Conservation (phyloP, 306 rosid species). For the Rubus parviflorus region DNA sequence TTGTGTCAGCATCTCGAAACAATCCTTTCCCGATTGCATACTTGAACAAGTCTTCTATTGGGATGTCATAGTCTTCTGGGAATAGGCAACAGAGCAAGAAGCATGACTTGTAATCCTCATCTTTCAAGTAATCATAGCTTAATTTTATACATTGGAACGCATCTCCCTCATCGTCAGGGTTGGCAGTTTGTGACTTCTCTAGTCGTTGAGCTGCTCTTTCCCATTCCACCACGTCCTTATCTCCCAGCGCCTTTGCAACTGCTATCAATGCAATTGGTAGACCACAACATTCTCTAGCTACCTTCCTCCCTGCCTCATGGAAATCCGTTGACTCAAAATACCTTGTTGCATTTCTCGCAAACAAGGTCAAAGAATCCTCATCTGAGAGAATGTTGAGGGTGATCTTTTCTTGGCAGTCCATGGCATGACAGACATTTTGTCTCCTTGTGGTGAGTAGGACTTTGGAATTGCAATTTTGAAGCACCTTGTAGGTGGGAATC, state of each 20-base stretch:
- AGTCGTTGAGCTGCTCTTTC: not conserved
- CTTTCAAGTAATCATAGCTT: slow-evolving; percentile 23
- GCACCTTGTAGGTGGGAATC: not conserved
- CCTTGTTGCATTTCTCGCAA: not conserved
- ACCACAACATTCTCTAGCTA: slow-evolving; percentile 27
- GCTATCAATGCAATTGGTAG: slow-evolving; percentile 28
- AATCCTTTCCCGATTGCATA: slow-evolving; percentile 17
- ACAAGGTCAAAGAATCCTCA: slow-evolving; percentile 23
- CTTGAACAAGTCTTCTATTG: slow-evolving; percentile 3
- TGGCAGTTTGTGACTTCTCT: not conserved
- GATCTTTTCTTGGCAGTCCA: slow-evolving; percentile 13
- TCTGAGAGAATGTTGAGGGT: not conserved
- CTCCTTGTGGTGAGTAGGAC: slow-evolving; percentile 24
- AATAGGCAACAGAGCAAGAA: slow-evolving; percentile 29
- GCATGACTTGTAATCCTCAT: not conserved
- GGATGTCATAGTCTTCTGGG: slow-evolving; percentile 12
- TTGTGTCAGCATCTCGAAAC: not conserved
- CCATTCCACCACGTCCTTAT: slow-evolving; percentile 24
- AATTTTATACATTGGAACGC: not conserved
- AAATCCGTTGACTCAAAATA: not conserved
- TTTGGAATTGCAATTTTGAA: slow-evolving; percentile 4
- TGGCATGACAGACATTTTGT: not conserved
- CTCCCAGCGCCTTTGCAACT: slow-evolving; percentile 27
- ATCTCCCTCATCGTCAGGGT: not conserved
- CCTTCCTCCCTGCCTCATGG: not conserved